These are phyloP conservation scores for Cutaneotrichosporon sp. DNA, from an alignment of 1,284 basidiomycete species.

Conservation along the genomic window DNA sequence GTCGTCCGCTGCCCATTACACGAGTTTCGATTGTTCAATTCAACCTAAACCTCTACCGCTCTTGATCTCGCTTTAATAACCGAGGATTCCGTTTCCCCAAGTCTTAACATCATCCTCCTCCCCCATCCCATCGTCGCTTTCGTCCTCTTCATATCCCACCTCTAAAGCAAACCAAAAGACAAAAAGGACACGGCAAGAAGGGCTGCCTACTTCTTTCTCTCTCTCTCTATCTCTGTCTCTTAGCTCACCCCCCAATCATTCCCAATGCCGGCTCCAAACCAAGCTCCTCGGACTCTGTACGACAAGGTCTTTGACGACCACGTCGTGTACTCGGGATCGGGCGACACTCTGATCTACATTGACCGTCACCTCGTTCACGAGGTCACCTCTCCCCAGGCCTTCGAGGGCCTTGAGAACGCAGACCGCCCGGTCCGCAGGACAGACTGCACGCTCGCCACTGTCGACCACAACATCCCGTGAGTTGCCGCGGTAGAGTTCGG, in stretches of 20 bases:
- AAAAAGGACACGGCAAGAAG: not conserved
- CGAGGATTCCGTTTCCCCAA: too few relatives aligned
- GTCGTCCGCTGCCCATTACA: too few relatives aligned
- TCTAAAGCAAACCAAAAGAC: too few relatives aligned
- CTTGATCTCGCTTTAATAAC: too few relatives aligned
- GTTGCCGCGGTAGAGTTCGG: constrained; percentile 41
- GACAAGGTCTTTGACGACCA: constrained; percentile 97
- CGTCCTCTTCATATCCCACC: too few relatives aligned
- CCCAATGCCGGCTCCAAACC: constrained; percentile 20
- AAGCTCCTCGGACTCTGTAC: constrained; percentile 72
- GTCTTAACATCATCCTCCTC: too few relatives aligned
- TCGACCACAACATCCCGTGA: constrained; percentile 94
- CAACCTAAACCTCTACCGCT: too few relatives aligned
- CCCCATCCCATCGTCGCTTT: too few relatives aligned
- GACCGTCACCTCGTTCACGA: constrained; percentile 95
- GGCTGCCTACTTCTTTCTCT: not conserved
- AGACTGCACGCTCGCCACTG: constrained; percentile 90
- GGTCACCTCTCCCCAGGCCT: constrained; percentile 93
- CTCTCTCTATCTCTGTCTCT: not conserved
- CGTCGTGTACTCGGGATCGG: constrained; percentile 74
- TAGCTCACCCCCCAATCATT: not conserved
- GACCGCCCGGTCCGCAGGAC: constrained; percentile 76
- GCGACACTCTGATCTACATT: constrained; percentile 84
- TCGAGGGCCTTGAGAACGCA: constrained; percentile 86
- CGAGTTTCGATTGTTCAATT: too few relatives aligned